A percentile compares a stretch with the other conserved stretches of the same genome.
phyloP scores from a whole-genome alignment of 805 yeast species.

The Metschnikowia lochheadii region DNA sequence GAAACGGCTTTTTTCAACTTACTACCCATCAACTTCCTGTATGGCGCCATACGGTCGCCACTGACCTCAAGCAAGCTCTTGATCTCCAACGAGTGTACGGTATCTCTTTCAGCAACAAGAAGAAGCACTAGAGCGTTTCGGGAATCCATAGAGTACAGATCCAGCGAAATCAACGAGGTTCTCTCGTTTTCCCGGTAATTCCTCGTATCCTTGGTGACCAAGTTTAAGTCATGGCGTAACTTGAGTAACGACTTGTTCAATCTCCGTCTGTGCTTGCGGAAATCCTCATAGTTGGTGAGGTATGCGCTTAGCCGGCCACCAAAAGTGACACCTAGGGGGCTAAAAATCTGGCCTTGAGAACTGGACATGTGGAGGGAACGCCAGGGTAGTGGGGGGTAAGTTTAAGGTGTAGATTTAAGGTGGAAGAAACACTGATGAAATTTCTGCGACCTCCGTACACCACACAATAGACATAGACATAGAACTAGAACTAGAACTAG shows the following conservation, averaged over 20 bases:
- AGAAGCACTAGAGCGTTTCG: slow-evolving; percentile 58
- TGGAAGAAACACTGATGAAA: slow-evolving; percentile 3
- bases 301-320: slow-evolving; percentile 61
- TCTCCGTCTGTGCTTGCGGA: slow-evolving; percentile 59
- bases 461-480: no score
- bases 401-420: not conserved
- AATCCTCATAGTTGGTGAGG: slow-evolving; percentile 67
- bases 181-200: slow-evolving; percentile 50
- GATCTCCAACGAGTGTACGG: slow-evolving; percentile 64
- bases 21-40: slow-evolving; percentile 46
- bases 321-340: slow-evolving; percentile 29
- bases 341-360: not conserved
- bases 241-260: slow-evolving; percentile 57
- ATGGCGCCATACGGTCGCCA: slow-evolving; percentile 44
- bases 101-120: slow-evolving; percentile 72
- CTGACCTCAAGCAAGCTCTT: slow-evolving; percentile 52
- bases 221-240: slow-evolving; percentile 58
- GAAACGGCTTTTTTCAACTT: slow-evolving; percentile 63
- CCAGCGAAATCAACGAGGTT: slow-evolving; percentile 42
- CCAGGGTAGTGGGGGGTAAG: no score
- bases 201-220: slow-evolving; percentile 66
- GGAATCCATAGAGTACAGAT: slow-evolving; percentile 47
- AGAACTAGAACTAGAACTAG: no score
- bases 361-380: slow-evolving; percentile 9
- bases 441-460: no score